phyloP scores from a whole-genome alignment of 148 eudicot genomes.

The Euryodendron excelsum region DNA sequence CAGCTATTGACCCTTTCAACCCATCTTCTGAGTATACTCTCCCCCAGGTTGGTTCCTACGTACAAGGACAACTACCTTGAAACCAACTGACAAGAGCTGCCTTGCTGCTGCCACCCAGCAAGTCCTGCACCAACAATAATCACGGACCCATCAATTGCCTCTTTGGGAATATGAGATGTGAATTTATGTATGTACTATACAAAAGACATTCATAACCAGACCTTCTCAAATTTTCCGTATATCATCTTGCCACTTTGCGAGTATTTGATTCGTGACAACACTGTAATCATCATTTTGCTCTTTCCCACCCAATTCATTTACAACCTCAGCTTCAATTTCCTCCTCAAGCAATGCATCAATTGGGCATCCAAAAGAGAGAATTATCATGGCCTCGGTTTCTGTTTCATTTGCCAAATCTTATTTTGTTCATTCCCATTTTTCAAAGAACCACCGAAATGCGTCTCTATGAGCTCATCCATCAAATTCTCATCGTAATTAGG shows the following conservation, averaged over 20 bases:
- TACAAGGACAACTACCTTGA: conserved; percentile 77
- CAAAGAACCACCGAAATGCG: conserved; percentile 57
- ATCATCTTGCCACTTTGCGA: conserved; percentile 78
- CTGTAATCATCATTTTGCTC: conserved; percentile 93
- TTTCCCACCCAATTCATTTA: conserved; percentile 65
- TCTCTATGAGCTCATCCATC: conserved; percentile 81
- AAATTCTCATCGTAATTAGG: conserved; percentile 73
- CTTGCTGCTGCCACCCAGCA: conserved; percentile 93
- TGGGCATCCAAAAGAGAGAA: conserved; percentile 83
- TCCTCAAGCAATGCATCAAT: conserved; percentile 79
- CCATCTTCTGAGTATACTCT: conserved; percentile 87
- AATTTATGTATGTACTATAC: conserved; percentile 77
- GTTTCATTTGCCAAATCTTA: conserved; percentile 85
- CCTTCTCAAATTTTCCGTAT: conserved; percentile 61
- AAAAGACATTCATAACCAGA: conserved; percentile 83
- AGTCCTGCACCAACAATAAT: conserved; percentile 90
- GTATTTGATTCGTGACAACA: conserved; percentile 90
- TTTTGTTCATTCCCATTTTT: conserved; percentile 61
- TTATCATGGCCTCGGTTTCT: conserved; percentile 83
- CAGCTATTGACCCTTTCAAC: conserved; percentile 53
- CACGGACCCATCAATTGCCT: conserved; percentile 69
- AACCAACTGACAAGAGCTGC: conserved; percentile 84
- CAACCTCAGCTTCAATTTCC: conserved; percentile 82
- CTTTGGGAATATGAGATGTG: conserved; percentile 59
- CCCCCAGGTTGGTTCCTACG: conserved; percentile 92